Conservation (phyloP, 495 filamentous ascomycete genomes). For the Parathielavia hyrcaniae region DNA sequence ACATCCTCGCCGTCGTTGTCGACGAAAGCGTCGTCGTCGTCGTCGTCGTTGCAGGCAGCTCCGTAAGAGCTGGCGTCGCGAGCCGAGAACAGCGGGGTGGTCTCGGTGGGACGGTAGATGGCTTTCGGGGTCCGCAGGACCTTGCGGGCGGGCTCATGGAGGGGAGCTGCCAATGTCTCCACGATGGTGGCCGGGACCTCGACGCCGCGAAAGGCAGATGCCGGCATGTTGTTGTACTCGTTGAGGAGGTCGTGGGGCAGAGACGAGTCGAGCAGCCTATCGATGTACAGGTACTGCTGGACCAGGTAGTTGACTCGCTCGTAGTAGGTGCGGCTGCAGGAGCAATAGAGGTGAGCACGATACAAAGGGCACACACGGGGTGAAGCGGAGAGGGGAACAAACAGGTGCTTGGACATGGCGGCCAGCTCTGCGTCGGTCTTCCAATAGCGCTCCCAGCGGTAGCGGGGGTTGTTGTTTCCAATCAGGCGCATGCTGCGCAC, state of each 20-base stretch:
- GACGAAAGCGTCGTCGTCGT: constrained; percentile 22
- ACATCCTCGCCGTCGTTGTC: constrained; percentile 20
- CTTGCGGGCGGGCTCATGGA: constrained; percentile 19
- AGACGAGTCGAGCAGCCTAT: constrained; percentile 82
- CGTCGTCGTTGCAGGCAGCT: constrained; percentile 32
- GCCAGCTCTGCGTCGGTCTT: constrained; percentile 61
- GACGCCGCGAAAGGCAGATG: constrained; percentile 37
- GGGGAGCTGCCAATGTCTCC: constrained; percentile 33
- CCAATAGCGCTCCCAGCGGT: constrained; percentile 69
- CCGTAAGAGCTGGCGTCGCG: constrained; percentile 31
- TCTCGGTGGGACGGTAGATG: constrained; percentile 71
- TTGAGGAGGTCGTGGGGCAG: constrained; percentile 79
- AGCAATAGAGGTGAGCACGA: background rate
- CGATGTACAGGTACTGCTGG: constrained; percentile 85
- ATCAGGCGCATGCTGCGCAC: constrained; percentile 75
- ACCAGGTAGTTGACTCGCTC: constrained; percentile 76
- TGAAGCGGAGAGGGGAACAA: constrained; percentile 18
- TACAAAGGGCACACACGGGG: background rate
- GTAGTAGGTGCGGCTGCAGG: constrained; percentile 66
- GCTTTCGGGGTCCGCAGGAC: constrained; percentile 70
- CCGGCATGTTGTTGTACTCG: constrained; percentile 62
- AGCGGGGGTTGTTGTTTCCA: constrained; percentile 67
- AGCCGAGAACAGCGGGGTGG: constrained; percentile 53
- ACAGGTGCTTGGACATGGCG: constrained; percentile 58
- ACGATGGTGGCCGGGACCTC: constrained; percentile 53